phyloP scores from a whole-genome alignment of 140 eudicot species.

The Oenanthe javanica region DNA sequence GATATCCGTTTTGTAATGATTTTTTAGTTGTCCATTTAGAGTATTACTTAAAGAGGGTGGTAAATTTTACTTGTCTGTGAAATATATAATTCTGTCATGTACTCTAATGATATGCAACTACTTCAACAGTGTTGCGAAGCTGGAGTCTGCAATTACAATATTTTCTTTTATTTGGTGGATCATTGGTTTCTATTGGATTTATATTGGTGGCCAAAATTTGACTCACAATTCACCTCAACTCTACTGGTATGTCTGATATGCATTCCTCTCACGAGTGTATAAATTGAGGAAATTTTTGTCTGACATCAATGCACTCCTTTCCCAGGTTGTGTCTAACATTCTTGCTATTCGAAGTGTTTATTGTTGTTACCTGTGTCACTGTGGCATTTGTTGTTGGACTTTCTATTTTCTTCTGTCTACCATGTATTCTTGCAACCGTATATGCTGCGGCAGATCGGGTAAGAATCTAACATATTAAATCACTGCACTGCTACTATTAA shows the following conservation, averaged over 20 bases:
- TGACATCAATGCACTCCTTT: conserved; percentile 12
- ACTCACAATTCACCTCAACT: conserved; percentile 65
- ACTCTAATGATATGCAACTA: not conserved
- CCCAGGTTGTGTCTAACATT: conserved; percentile 84
- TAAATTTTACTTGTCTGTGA: not conserved
- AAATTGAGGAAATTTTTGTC: not conserved
- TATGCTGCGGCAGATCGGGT: conserved; percentile 95
- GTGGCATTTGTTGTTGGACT: conserved; percentile 86
- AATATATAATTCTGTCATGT: not conserved
- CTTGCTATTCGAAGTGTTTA: conserved; percentile 89
- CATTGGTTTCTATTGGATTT: conserved; percentile 91
- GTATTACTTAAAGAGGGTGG: not conserved
- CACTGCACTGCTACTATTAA: not conserved
- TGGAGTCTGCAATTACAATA: conserved; percentile 85
- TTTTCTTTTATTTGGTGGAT: conserved; percentile 96
- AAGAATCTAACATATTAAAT: not conserved
- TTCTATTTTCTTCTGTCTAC: conserved; percentile 92
- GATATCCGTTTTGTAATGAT: too few species aligned
- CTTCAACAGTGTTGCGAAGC: conserved; percentile 67
- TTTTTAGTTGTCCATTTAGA: too few species aligned
- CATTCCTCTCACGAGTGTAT: not conserved
- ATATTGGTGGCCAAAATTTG: conserved; percentile 58
- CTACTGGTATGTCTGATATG: conserved; percentile 57
- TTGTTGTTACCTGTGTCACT: conserved; percentile 76
- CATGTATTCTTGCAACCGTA: conserved; percentile 77